phyloP scores from a whole-genome alignment of 345 rosid species.

The Brassica rapa region DNA sequence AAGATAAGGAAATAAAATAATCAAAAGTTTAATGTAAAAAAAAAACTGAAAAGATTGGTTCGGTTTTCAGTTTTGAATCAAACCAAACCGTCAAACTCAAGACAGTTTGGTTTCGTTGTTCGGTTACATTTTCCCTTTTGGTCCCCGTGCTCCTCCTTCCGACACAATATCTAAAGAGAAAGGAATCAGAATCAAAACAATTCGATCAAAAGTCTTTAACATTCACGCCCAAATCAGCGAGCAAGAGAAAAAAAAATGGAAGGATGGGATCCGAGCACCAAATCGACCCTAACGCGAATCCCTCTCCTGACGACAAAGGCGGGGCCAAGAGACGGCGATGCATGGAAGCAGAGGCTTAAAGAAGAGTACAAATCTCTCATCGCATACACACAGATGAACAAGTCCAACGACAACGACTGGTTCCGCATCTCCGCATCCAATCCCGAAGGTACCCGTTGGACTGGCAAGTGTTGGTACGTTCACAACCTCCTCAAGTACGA shows the following conservation, averaged over 20 bases:
- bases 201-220: not conserved
- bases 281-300: slow-evolving; percentile 84
- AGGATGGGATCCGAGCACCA: slow-evolving; percentile 95
- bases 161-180: not conserved
- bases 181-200: slow-evolving; percentile 1
- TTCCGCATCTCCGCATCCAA: slow-evolving; percentile 92
- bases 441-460: slow-evolving; percentile 93
- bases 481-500: slow-evolving; percentile 96
- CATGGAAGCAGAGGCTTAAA: slow-evolving; percentile 90
- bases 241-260: slow-evolving; percentile 51
- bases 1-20: no score
- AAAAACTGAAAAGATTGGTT: not conserved
- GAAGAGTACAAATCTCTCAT: slow-evolving; percentile 95
- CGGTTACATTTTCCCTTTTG: not conserved
- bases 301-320: slow-evolving; percentile 81
- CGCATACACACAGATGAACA: slow-evolving; percentile 97
- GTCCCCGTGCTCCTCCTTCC: not conserved
- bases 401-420: slow-evolving; percentile 98
- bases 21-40: no score
- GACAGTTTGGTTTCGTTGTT: not conserved
- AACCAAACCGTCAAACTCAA: slow-evolving; percentile 4
- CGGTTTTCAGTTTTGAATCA: not conserved
- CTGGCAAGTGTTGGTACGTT: slow-evolving; percentile 98
- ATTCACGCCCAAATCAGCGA: not conserved
- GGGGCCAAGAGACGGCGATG: slow-evolving; percentile 87